Conservation (phyloP, 305 asterid species). For the Fraxinus paxiana region DNA sequence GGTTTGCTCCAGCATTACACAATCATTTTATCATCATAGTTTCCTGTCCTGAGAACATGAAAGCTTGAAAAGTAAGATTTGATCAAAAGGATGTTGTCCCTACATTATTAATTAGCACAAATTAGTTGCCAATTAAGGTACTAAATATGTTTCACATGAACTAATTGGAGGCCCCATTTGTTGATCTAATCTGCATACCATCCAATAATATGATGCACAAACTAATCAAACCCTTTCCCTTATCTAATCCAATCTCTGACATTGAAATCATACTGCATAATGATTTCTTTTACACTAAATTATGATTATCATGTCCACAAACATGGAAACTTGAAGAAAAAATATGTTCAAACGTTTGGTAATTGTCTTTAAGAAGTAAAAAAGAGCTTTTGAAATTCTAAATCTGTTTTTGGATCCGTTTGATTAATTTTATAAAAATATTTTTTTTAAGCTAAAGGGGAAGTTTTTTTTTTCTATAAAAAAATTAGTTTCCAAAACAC, state of each 20-base stretch:
- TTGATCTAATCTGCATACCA: background rate
- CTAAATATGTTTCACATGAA: background rate
- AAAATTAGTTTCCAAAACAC: no score
- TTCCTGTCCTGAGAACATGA: background rate
- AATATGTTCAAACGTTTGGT: background rate
- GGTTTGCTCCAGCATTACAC: background rate
- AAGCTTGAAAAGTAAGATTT: background rate
- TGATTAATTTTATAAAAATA: no score
- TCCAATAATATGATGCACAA: background rate
- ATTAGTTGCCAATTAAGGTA: background rate
- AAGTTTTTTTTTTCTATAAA: no score
- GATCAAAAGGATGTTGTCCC: background rate
- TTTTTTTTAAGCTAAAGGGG: background rate
- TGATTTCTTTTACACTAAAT: background rate
- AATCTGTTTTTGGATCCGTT: background rate
- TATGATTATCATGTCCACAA: background rate
- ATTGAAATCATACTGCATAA: background rate
- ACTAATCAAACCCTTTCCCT: background rate
- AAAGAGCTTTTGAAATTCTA: background rate
- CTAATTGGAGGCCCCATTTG: background rate
- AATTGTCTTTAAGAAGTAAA: background rate
- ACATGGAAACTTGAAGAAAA: constrained; percentile 27
- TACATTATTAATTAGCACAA: background rate
- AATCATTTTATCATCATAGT: background rate
- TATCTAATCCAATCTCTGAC: background rate